Conservation (phyloP, 495 filamentous ascomycete species). For the Penicillium soppii region DNA sequence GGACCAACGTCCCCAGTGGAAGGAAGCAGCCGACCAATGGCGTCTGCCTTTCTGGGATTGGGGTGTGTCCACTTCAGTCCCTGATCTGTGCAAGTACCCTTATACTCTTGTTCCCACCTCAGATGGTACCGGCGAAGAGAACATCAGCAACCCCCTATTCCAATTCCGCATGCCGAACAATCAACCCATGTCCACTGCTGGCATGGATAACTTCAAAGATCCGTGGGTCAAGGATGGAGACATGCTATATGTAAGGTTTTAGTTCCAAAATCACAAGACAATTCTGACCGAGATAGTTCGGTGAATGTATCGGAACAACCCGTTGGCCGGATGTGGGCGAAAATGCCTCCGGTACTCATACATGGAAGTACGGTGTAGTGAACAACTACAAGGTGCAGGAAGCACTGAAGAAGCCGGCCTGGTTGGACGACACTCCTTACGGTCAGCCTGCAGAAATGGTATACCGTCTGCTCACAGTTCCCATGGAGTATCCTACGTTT, state of each 20-base stretch:
- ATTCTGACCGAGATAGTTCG: slow-evolving; percentile 3
- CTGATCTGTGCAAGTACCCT: slow-evolving; percentile 27
- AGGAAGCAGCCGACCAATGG: slow-evolving; percentile 47
- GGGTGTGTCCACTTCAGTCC: slow-evolving; percentile 41
- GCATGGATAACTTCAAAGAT: too few species aligned
- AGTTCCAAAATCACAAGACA: too few species aligned
- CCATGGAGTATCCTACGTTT: slow-evolving; percentile 25
- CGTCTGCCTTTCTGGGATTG: slow-evolving; percentile 60
- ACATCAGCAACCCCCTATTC: slow-evolving; percentile 32
- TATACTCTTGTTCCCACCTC: slow-evolving; percentile 28
- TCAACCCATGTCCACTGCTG: slow-evolving; percentile 6
- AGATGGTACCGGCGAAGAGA: slow-evolving; percentile 6
- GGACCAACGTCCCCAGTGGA: slow-evolving; percentile 18
- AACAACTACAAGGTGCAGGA: slow-evolving; percentile 9
- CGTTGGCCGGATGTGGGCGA: slow-evolving; percentile 10
- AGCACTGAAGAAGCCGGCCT: slow-evolving; percentile 2
- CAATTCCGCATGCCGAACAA: slow-evolving; percentile 11
- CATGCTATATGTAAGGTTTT: too few species aligned
- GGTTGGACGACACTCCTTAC: slow-evolving; percentile 6
- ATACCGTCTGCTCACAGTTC: slow-evolving; percentile 5
- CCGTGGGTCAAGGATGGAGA: too few species aligned
- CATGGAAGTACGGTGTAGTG: slow-evolving; percentile 10
- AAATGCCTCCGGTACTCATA: slow-evolving; percentile 2
- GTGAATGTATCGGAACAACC: slow-evolving; percentile 8
- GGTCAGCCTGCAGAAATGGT: slow-evolving; percentile 9